phyloP scores from a whole-genome alignment of 495 filamentous ascomycete genomes.

The Aspergillus heteromorphus region DNA sequence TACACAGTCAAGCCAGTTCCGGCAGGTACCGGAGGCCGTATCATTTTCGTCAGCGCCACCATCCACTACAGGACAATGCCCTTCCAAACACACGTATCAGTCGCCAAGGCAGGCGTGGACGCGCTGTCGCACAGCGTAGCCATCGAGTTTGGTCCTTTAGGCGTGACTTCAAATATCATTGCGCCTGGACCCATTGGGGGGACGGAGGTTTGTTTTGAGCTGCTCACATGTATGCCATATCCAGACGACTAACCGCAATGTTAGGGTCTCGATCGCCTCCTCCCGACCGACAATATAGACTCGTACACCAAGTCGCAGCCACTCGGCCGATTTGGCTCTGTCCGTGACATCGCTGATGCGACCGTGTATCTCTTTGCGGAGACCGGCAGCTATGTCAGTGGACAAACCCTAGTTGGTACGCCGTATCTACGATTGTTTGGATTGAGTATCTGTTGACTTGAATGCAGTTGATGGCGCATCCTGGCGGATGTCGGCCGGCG shows the following conservation, averaged over 20 bases:
- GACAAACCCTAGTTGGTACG: slow-evolving; percentile 63
- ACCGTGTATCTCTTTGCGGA: slow-evolving; percentile 83
- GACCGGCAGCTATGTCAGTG: slow-evolving; percentile 78
- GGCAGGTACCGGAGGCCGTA: slow-evolving; percentile 67
- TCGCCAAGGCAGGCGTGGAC: slow-evolving; percentile 90
- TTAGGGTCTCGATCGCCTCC: slow-evolving; percentile 40
- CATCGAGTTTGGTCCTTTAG: slow-evolving; percentile 82
- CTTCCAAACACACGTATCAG: slow-evolving; percentile 78
- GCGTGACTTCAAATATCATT: slow-evolving; percentile 85
- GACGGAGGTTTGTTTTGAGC: slow-evolving; percentile 46
- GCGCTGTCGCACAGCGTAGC: slow-evolving; percentile 67
- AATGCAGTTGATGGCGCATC: slow-evolving; percentile 39
- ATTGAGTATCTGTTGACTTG: slow-evolving; percentile 2
- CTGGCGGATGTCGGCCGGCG: slow-evolving; percentile 43
- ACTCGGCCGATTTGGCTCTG: slow-evolving; percentile 66
- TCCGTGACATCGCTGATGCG: slow-evolving; percentile 88
- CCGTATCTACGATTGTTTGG: background rate
- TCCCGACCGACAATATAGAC: slow-evolving; percentile 30
- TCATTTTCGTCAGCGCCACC: slow-evolving; percentile 83
- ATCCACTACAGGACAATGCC: slow-evolving; percentile 83
- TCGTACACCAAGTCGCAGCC: slow-evolving; percentile 48
- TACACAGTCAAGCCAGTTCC: slow-evolving; percentile 32
- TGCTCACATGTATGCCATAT: background rate
- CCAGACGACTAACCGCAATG: background rate
- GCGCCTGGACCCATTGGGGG: slow-evolving; percentile 71